Evolutionary conservation across 2,329 filamentous ascomycete species (phyloP), one percentile per base, ranked within the genome.

Genomic region (Bisporella sp.): DNA sequence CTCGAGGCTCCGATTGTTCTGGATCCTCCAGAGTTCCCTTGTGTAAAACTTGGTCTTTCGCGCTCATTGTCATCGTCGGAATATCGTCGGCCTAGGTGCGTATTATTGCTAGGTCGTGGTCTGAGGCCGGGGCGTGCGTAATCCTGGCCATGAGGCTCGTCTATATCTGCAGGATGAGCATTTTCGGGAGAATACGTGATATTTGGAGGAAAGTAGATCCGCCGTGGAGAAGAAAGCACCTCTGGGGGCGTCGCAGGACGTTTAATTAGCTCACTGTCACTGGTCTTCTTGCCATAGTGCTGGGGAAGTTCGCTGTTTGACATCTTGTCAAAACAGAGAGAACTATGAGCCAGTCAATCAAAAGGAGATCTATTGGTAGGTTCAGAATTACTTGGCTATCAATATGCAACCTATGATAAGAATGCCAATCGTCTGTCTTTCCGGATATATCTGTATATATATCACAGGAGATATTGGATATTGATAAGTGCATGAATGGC

Each of bases 261-360:
- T 43, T 53, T 57, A 31, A 59, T 48, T 12, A 61, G 39, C 45
- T 59, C 55, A 12, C 58, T 55, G n/a, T 58, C 56, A 6, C 44
- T 37, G 4, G 52, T 57, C 46, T 53, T 59, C 5, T 50, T 41
- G 35, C 50, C 58, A 49, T 58, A 54, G 41, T 57, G 50, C 29
- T 50, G 46, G 9, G 57, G 56, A n/a, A 55, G 54, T 44, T 59
- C 57, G 46, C 53, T 60, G 33, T 21, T 21, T 21, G 21, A 21
- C 21, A 21, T 21, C 21, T 21, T 21, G 21, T 21, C 21, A 21
- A 21, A 21, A 21, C 21, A 21, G 21, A 21, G 21, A 21, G 21
- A 21, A 21, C 21, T 21, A 21, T 3, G 3, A 21, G 54, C 35
- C 4, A 37, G 8, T 37, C 35, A 8, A 37, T n/a, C n/a, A 37